phyloP scores from a whole-genome alignment of 2,329 filamentous ascomycete species.

The Talaromyces sp. region DNA sequence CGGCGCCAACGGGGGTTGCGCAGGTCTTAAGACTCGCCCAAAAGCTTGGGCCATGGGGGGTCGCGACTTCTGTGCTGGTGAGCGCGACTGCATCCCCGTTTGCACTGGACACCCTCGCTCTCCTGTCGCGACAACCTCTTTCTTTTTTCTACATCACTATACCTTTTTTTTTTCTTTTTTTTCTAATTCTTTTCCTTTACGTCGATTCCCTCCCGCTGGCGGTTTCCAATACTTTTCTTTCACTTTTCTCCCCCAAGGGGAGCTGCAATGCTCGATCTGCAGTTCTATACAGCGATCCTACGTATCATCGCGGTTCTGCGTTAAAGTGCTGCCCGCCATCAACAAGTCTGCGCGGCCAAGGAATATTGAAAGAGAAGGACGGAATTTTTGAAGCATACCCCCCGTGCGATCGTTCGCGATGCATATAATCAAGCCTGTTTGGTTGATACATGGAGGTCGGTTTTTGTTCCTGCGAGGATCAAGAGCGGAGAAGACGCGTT shows the following conservation, averaged over 20 bases:
- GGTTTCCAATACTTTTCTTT: neutral
- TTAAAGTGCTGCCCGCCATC: neutral
- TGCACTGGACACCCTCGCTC: neutral
- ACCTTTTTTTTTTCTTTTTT: neutral
- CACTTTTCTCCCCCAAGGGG: neutral
- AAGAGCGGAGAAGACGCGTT: neutral
- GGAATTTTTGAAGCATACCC: neutral
- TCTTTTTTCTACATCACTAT: neutral
- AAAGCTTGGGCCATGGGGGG: slow-evolving; percentile 34
- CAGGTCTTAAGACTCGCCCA: neutral
- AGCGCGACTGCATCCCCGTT: neutral
- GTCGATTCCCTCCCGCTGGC: neutral
- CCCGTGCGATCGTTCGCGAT: slow-evolving; percentile 42
- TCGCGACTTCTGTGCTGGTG: slow-evolving; percentile 27
- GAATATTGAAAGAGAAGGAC: neutral
- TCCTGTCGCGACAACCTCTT: neutral
- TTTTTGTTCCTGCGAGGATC: neutral
- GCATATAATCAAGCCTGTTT: slow-evolving; percentile 90
- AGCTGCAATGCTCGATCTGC: slow-evolving; percentile 11
- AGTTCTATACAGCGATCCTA: neutral
- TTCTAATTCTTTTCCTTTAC: neutral
- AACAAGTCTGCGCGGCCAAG: neutral
- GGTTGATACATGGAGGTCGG: slow-evolving; percentile 87
- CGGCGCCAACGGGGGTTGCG: neutral
- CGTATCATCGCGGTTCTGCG: neutral